Conservation (phyloP, 495 filamentous ascomycete species). For the Neohortaea acidophila region DNA sequence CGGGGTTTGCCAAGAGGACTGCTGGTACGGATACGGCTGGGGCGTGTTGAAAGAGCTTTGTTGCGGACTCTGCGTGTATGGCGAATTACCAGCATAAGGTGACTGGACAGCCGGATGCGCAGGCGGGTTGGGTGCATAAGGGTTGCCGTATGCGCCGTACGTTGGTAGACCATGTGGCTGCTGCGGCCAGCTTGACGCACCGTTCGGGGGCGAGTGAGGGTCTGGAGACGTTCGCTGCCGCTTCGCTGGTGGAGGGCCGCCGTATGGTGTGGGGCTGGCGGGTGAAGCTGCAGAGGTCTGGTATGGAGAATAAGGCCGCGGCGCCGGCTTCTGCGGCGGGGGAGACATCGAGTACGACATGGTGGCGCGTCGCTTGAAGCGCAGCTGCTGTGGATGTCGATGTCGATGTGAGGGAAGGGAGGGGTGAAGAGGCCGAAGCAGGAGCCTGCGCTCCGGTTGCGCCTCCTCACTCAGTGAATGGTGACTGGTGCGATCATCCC, state of each 20-base stretch:
- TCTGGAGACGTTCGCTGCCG: conserved; percentile 51
- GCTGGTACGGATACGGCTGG: conserved; percentile 3
- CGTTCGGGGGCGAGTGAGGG: conserved; percentile 9
- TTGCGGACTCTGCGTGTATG: conserved; percentile 3
- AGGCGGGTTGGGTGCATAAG: conserved; percentile 16
- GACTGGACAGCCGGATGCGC: conserved; percentile 4
- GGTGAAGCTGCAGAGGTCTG: conserved; percentile 10
- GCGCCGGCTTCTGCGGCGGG: conserved; percentile 36
- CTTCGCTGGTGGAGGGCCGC: conserved; percentile 46
- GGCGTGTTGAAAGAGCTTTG: conserved; percentile 14
- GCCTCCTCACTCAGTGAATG: conserved; percentile 8
- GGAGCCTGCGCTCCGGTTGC: conserved; percentile 5
- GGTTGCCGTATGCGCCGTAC: conserved; percentile 11
- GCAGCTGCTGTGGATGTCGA: neutral
- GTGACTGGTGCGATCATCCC: too few relatives aligned
- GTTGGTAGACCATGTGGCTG: conserved; percentile 3
- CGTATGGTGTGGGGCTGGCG: conserved; percentile 25
- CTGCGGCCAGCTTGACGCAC: neutral
- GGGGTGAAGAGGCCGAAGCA: too few relatives aligned
- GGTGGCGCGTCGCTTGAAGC: neutral
- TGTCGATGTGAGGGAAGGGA: too few relatives aligned
- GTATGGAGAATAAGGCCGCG: conserved; percentile 16
- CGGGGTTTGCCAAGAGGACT: conserved; percentile 3
- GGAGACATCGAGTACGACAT: conserved; percentile 16
- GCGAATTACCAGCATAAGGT: too few relatives aligned